Base-by-base conservation (phyloP, 192 early-diverging fungal species). In the Umbelopsis isabellina region DNA sequence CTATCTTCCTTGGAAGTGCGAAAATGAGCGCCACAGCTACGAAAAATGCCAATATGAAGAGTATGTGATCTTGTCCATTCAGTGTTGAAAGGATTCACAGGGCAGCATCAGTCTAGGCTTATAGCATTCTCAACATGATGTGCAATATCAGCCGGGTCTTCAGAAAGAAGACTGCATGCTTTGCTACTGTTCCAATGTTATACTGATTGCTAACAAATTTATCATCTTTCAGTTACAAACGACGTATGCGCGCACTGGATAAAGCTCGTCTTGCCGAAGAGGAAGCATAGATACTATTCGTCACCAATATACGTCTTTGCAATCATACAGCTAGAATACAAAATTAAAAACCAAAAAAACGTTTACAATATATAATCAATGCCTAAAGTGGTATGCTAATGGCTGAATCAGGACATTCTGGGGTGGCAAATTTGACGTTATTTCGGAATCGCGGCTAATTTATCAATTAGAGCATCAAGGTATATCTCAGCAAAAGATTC, bases 31-130 rank as follows among this genome's bases (percentile, higher is more conserved):
- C 66, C 91, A 95, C 51, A 83, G 84, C 55, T 98, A 94, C 79
- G 91, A 93, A 78, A 95, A 97, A 76, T 98, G 97, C 82, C 93
- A 96, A 87, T 97, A 97, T 81, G 92, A 96, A 69, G 97, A 98
- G 86, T 88, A 80, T 78, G 86, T 79, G 69, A 47, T 45, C 21
- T 33, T 33, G 13, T 35, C 33, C 30, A 15, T 35, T 27, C 6
- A 52, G 18, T 70, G 0, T 48, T 37, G n/a, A 53, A 45, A 11
- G 18, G 20, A 65, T 51, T 41, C 7, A 41, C 37, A 41, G 37
- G 10, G 37, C 37, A 41, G 37, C 5, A 6, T 6, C 37, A 41
- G 37, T 41, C 37, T 30, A 30, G 27, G 27, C 27, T 30, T 2
- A 30, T 30, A 10, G 37, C 37, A 4, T 41, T 41, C 6, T 4